Evolutionary conservation across 805 yeast species (phyloP).

Genomic region (Candida ficus): DNA sequence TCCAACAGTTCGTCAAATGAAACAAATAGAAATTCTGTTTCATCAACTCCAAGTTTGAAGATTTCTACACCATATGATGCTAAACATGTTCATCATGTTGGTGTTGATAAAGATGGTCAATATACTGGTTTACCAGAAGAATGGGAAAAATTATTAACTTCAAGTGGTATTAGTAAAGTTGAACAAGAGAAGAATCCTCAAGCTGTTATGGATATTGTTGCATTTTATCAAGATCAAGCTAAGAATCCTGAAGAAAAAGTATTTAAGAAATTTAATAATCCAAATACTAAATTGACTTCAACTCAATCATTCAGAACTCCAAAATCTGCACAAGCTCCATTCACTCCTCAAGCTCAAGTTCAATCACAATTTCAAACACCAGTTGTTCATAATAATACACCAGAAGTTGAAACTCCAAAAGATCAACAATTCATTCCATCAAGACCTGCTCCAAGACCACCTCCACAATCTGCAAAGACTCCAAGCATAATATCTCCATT

Average conservation of each 20-base stretch:
- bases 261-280: constrained; percentile 33
- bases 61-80: constrained; percentile 92
- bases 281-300: constrained; percentile 23
- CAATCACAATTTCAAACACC: constrained; percentile 21
- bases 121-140: constrained; percentile 90
- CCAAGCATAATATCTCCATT: constrained; percentile 25
- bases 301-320: constrained; percentile 32
- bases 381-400: constrained; percentile 25
- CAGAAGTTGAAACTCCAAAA: constrained; percentile 5
- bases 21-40: constrained; percentile 29
- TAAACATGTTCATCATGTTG: constrained; percentile 90
- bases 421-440: constrained; percentile 53
- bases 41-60: constrained; percentile 30
- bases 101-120: constrained; percentile 79
- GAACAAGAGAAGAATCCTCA: constrained; percentile 92
- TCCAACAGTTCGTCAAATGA: background rate
- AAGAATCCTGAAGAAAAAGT: constrained; percentile 37
- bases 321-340: constrained; percentile 15
- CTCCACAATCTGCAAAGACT: constrained; percentile 23
- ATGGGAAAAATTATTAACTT: constrained; percentile 80
- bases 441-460: constrained; percentile 67
- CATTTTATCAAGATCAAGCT: constrained; percentile 66
- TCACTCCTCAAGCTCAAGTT: constrained; percentile 22
- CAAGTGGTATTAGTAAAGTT: constrained; percentile 81
- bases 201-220: constrained; percentile 88